Evolutionary conservation across 2,329 filamentous ascomycete species (phyloP).

Genomic region (Pyrenochaeta sp.): DNA sequence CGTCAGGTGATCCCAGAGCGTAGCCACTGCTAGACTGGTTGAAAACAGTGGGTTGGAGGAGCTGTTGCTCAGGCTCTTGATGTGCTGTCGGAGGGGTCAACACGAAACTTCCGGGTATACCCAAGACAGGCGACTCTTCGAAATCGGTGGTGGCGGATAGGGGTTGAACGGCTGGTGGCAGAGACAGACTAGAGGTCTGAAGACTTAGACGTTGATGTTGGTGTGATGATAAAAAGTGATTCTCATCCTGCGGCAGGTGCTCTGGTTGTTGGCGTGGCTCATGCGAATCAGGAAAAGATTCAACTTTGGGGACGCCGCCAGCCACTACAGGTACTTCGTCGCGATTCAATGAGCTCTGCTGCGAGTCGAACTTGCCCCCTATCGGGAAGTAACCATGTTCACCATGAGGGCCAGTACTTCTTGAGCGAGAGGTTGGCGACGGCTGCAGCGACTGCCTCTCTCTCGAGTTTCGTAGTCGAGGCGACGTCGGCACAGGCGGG

Average conservation of each 20-base stretch:
- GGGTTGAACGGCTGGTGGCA: slow-evolving; percentile 40
- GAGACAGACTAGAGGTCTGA: slow-evolving; percentile 36
- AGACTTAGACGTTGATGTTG: slow-evolving; percentile 35
- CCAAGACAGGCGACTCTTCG: slow-evolving; percentile 72
- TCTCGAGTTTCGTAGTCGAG: slow-evolving; percentile 45
- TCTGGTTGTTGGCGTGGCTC: slow-evolving; percentile 10
- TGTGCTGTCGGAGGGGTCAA: slow-evolving; percentile 39
- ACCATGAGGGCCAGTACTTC: slow-evolving; percentile 29
- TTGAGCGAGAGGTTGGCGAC: slow-evolving; percentile 31
- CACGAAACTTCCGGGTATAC: slow-evolving; percentile 70
- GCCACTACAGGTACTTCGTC: slow-evolving; percentile 4
- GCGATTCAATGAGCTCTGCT: slow-evolving; percentile 10
- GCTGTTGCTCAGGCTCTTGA: slow-evolving; percentile 27
- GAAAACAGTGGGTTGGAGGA: slow-evolving; percentile 42
- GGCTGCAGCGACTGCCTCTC: slow-evolving; percentile 41
- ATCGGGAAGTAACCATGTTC: slow-evolving; percentile 37
- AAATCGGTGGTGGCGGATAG: slow-evolving; percentile 53
- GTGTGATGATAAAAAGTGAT: slow-evolving; percentile 10
- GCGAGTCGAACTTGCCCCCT: slow-evolving; percentile 16
- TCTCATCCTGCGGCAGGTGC: slow-evolving; percentile 15
- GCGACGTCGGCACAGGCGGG: slow-evolving; percentile 41
- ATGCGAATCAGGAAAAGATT: not conserved
- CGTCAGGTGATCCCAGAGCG: slow-evolving; percentile 20
- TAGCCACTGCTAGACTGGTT: slow-evolving; percentile 22
- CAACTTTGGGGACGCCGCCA: slow-evolving; percentile 3